Conservation (phyloP, 495 filamentous ascomycete genomes). For the Lophiostoma macrostomum region DNA sequence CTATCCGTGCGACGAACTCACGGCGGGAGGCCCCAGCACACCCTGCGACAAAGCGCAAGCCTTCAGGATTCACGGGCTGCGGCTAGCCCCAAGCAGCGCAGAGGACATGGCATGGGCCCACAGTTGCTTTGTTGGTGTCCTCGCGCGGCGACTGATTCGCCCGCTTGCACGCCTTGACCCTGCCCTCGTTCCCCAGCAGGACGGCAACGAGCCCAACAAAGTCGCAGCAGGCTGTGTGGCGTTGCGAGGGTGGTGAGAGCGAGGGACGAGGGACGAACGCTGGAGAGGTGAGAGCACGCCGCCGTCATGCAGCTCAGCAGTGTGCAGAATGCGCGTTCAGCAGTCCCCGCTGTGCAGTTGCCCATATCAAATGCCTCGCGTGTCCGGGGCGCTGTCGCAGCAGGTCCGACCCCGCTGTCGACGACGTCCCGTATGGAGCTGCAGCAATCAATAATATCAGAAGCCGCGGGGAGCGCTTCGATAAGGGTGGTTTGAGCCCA, state of each 20-base stretch:
- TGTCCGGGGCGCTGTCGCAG: too few relatives aligned
- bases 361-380: too few relatives aligned
- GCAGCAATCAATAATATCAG: background rate
- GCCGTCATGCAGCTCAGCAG: too few relatives aligned
- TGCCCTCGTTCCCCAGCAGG: background rate
- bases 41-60: background rate
- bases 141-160: too few relatives aligned
- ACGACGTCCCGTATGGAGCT: background rate
- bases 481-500: background rate
- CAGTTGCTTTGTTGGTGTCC: background rate
- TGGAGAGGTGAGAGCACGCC: too few relatives aligned
- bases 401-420: too few relatives aligned
- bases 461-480: conserved; percentile 18
- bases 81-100: background rate
- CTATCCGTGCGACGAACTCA: background rate
- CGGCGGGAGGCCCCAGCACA: too few relatives aligned
- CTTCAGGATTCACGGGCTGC: conserved; percentile 7
- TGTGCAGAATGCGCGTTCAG: too few relatives aligned
- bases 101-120: background rate
- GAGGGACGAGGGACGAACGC: too few relatives aligned
- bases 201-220: background rate
- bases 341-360: too few relatives aligned
- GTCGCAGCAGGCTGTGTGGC: too few relatives aligned
- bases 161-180: background rate
- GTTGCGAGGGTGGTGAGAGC: too few relatives aligned